Conservation (phyloP, 106 monocot genomes). For the Dendrobium huoshanense region DNA sequence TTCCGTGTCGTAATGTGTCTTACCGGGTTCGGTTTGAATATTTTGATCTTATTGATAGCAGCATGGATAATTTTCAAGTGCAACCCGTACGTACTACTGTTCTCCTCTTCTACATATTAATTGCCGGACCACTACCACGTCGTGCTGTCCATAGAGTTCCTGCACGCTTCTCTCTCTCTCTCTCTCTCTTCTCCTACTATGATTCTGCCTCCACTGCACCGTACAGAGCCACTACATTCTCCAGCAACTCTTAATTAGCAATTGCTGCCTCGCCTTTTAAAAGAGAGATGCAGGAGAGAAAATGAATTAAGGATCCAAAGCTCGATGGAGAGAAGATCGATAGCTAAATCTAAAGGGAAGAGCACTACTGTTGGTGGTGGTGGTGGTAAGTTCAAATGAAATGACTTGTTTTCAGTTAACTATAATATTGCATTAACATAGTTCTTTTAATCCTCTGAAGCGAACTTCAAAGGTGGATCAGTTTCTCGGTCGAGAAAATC, state of each 20-base stretch:
- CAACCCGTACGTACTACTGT: background rate
- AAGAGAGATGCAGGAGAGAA: background rate
- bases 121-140: background rate
- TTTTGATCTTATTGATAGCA: too few species aligned
- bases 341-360: background rate
- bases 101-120: background rate
- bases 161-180: background rate
- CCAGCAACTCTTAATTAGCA: background rate
- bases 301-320: too few species aligned
- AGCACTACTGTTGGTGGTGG: background rate
- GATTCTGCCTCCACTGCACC: background rate
- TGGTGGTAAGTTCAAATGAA: background rate
- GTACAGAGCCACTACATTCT: background rate
- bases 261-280: background rate
- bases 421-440: background rate
- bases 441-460: background rate
- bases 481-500: background rate
- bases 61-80: too few species aligned
- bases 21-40: too few species aligned
- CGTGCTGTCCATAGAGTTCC: background rate
- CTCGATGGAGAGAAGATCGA: slow-evolving; percentile 1
- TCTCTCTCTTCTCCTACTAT: background rate
- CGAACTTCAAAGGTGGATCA: background rate
- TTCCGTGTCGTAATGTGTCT: too few species aligned
- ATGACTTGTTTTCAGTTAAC: background rate